Base-by-base conservation (phyloP, 208 protist genomes). In the Acanthamoeba sp. region DNA sequence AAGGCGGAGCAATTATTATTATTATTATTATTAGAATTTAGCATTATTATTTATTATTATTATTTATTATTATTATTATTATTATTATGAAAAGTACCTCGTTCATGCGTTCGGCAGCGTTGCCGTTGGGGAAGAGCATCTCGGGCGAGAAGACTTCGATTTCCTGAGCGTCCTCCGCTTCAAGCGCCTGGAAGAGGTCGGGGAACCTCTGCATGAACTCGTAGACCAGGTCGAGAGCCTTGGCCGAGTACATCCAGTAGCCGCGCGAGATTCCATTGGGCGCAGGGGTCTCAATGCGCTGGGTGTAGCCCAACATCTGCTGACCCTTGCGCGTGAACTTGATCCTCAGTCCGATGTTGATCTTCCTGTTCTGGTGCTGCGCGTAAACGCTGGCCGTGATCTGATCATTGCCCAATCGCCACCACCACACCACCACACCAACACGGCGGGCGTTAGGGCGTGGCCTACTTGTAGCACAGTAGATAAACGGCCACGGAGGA, bases 131-230 rank as follows among this genome's bases (percentile, higher is more conserved):
- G 57, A 92, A 92, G 55, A 64, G 59, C 62, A 76, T 45, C 36
- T 73, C 87, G 32, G 87, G 87, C 7, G 87, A 64, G 34, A 92
- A 92, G 62, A 92, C 87, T 92, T 92, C 87, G 62, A 92, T 73
- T 24, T 92, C 87, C 42, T 92, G 87, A 9, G 87, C 87, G 4
- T 92, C 87, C 9, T 92, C 87, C 2, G 40, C 42, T 42, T 95
- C 80, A 18, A 95, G 32, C 0, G 48, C 48, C 36, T 91, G 24
- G 52, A 95, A 95, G 27, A 95, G 88, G 48, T 95, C 93, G 14
- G 93, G 93, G 82, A 95, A 95, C 34, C 34, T 93, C 14, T 95
- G 36, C 93, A 78, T 95, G 85, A 80, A 95, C 52, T 95, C 50
- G 29, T 36, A 73, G 34, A 95, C 52, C 27, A 95, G 42, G 20